These are phyloP conservation scores for Fulvia fulva DNA, from an alignment of 2,329 filamentous ascomycete species.

Conservation along the genomic window DNA sequence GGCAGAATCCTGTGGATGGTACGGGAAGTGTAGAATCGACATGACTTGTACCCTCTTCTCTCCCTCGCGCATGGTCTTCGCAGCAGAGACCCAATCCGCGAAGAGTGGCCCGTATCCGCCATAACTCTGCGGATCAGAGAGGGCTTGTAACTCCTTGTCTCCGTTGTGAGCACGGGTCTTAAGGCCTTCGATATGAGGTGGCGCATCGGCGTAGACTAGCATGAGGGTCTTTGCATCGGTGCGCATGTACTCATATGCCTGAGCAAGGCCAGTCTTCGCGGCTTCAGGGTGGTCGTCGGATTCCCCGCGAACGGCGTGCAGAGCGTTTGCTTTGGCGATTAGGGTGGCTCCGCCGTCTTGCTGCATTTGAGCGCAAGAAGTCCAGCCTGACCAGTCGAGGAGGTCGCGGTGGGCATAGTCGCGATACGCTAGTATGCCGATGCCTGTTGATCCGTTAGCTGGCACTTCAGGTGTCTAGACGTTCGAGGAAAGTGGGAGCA, in stretches of 20 bases:
- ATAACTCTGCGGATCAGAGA: constrained; percentile 7
- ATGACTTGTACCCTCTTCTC: constrained; percentile 12
- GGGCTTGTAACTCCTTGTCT: constrained; percentile 4
- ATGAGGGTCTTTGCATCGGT: constrained; percentile 12
- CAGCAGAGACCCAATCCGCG: constrained; percentile 11
- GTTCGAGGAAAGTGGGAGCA: too few species aligned
- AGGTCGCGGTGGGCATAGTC: constrained; percentile 7
- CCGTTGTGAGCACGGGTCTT: not conserved
- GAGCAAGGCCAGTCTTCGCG: constrained; percentile 15
- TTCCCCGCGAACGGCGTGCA: constrained; percentile 1
- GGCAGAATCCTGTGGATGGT: not conserved
- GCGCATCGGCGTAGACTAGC: constrained; percentile 12
- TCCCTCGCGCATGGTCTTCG: constrained; percentile 5
- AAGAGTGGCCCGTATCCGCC: constrained; percentile 7
- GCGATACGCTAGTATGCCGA: constrained; percentile 13
- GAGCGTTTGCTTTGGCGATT: constrained; percentile 1
- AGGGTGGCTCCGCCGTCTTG: constrained; percentile 2
- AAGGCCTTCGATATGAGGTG: constrained; percentile 6
- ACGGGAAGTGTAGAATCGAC: constrained; percentile 2
- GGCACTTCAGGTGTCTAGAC: too few species aligned
- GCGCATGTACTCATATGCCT: constrained; percentile 13
- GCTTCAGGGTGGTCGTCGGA: constrained; percentile 10
- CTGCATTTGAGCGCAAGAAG: not conserved
- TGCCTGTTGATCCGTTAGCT: too few species aligned
- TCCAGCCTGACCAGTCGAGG: constrained; percentile 15